phyloP scores from a whole-genome alignment of 202 grass and related monocot genomes.

The Bolboschoenoplectus hybrid region DNA sequence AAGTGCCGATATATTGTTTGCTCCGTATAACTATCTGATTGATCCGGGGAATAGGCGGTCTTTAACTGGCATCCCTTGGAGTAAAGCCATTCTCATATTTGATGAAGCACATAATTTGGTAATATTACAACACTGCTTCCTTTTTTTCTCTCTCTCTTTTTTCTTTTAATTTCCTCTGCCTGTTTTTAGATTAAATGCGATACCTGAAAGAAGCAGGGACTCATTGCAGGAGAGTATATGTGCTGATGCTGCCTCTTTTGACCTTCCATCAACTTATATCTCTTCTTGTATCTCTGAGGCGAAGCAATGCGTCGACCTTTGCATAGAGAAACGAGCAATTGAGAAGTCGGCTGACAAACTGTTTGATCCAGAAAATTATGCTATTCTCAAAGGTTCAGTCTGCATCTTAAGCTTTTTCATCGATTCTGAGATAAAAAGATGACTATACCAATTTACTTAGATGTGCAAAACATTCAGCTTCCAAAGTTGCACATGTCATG shows the following conservation, averaged over 20 bases:
- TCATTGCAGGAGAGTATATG: conserved; percentile 86
- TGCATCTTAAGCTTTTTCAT: conserved; percentile 19
- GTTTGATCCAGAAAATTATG: conserved; percentile 95
- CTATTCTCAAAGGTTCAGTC: conserved; percentile 86
- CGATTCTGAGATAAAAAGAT: neutral
- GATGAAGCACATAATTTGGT: conserved; percentile 96
- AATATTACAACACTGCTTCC: conserved; percentile 21
- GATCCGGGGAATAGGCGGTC: conserved; percentile 87
- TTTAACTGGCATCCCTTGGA: conserved; percentile 79
- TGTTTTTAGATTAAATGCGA: conserved; percentile 41
- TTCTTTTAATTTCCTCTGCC: conserved; percentile 25
- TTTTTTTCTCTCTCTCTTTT: conserved; percentile 6
- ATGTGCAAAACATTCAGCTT: neutral
- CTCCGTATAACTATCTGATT: conserved; percentile 99
- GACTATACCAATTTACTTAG: neutral
- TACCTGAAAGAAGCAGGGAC: conserved; percentile 23
- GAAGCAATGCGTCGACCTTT: conserved; percentile 88
- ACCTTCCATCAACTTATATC: conserved; percentile 70
- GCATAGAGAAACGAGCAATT: conserved; percentile 61
- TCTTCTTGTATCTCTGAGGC: conserved; percentile 82
- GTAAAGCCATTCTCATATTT: conserved; percentile 93
- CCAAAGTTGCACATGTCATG: neutral
- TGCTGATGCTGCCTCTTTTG: conserved; percentile 96
- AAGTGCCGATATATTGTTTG: conserved; percentile 90
- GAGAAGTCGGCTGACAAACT: conserved; percentile 83